phyloP scores from a whole-genome alignment of 2,329 filamentous ascomycete genomes.

The Bipolaris zeicola region DNA sequence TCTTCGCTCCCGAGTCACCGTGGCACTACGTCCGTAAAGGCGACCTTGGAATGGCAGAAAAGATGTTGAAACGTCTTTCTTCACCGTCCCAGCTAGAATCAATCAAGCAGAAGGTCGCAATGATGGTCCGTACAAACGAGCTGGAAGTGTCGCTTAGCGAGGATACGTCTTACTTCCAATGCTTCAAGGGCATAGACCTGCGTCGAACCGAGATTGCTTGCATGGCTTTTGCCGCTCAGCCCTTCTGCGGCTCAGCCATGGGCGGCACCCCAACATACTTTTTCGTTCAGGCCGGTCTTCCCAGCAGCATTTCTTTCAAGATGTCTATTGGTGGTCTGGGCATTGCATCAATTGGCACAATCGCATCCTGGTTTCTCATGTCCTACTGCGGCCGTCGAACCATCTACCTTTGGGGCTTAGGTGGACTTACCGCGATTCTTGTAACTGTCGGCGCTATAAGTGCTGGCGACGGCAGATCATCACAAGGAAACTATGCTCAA shows the following conservation, averaged over 20 bases:
- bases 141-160: conserved; percentile 69
- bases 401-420: conserved; percentile 73
- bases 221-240: conserved; percentile 52
- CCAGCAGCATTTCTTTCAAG: conserved; percentile 45
- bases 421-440: conserved; percentile 66
- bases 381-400: conserved; percentile 73
- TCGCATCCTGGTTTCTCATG: conserved; percentile 79
- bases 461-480: conserved; percentile 39
- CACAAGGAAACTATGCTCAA: conserved; percentile 48
- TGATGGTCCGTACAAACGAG: conserved; percentile 86
- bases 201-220: conserved; percentile 75
- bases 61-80: conserved; percentile 55
- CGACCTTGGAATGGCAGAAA: conserved; percentile 63
- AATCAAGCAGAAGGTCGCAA: conserved; percentile 60
- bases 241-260: conserved; percentile 31
- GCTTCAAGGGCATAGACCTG: conserved; percentile 70
- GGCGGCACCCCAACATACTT: conserved; percentile 50
- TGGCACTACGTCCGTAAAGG: conserved; percentile 73
- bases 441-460: conserved; percentile 74
- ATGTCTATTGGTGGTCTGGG: conserved; percentile 59
- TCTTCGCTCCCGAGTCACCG: conserved; percentile 49
- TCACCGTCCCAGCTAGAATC: conserved; percentile 4
- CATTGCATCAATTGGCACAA: conserved; percentile 64
- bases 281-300: conserved; percentile 51
- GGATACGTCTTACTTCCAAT: conserved; percentile 76